A percentile compares a stretch with the other conserved stretches of the same genome.
These are phyloP conservation scores for Cunninghamia lanceolata DNA, from an alignment of 75 land plant genomes.

Conservation along the genomic window DNA sequence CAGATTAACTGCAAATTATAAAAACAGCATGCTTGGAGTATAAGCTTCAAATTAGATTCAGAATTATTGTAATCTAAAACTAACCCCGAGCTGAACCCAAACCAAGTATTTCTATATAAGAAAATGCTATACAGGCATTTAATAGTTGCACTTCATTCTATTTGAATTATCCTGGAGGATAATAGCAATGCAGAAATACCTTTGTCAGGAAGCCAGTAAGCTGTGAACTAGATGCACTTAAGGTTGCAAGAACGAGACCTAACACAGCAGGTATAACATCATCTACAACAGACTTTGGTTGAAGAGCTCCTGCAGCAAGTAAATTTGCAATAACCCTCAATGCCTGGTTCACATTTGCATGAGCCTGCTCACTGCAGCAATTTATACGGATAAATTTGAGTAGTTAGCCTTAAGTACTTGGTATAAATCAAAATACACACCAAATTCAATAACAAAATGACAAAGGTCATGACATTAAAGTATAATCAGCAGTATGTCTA, in stretches of 20 bases:
- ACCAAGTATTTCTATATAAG: not conserved
- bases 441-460: not conserved
- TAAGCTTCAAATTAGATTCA: not conserved
- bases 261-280: slow-evolving; percentile 64
- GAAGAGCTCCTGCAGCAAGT: slow-evolving; percentile 66
- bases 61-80: not conserved
- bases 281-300: slow-evolving; percentile 60
- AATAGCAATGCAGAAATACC: slow-evolving; percentile 12
- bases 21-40: not conserved
- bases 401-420: not conserved
- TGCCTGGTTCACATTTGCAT: slow-evolving; percentile 61
- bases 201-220: slow-evolving; percentile 44
- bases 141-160: not conserved
- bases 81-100: not conserved
- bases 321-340: slow-evolving; percentile 73
- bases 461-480: not conserved
- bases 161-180: not conserved
- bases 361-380: slow-evolving; percentile 71
- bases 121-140: not conserved
- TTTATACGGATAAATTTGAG: slow-evolving; percentile 4
- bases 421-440: not conserved
- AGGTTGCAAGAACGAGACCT: slow-evolving; percentile 36
- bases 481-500: not conserved
- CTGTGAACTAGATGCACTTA: slow-evolving; percentile 34
- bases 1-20: not conserved